Percentiles rank a stretch among this genome's conserved stretches.
phyloP scores from a whole-genome alignment of 2,329 filamentous ascomycete genomes.

The Oidium heveae region DNA sequence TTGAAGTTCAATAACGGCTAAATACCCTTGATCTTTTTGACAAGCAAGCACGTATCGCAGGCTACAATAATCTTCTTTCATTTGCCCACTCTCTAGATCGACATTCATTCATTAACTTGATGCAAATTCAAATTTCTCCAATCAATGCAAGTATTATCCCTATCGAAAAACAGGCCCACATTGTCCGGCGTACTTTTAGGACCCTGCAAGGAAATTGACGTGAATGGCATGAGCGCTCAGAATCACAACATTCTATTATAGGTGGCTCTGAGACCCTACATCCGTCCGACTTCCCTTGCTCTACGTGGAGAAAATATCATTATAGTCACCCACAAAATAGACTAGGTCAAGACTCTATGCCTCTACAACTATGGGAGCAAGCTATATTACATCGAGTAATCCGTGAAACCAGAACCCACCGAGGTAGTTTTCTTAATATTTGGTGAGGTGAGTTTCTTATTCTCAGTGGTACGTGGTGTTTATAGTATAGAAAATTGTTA shows the following conservation, averaged over 20 bases:
- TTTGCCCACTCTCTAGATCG: background rate
- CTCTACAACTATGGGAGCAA: background rate
- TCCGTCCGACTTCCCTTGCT: background rate
- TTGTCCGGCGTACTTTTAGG: background rate
- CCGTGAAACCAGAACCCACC: background rate
- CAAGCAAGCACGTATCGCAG: background rate
- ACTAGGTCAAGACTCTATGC: background rate
- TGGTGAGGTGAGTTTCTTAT: too few relatives aligned
- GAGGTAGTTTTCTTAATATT: too few relatives aligned
- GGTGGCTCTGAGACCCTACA: background rate
- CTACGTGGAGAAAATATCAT: background rate
- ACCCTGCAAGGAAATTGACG: background rate
- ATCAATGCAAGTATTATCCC: background rate
- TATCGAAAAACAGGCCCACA: background rate
- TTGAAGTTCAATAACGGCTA: background rate
- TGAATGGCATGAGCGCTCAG: background rate
- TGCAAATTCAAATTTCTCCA: background rate
- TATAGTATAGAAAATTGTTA: too few relatives aligned
- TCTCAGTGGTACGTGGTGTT: too few relatives aligned
- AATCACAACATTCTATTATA: background rate
- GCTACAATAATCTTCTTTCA: background rate
- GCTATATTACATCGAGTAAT: background rate
- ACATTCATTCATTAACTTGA: background rate
- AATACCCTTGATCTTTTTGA: background rate
- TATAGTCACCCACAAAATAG: background rate